Evolutionary conservation across 805 yeast genomes (phyloP).

Genomic region (Metschnikowia similis): DNA sequence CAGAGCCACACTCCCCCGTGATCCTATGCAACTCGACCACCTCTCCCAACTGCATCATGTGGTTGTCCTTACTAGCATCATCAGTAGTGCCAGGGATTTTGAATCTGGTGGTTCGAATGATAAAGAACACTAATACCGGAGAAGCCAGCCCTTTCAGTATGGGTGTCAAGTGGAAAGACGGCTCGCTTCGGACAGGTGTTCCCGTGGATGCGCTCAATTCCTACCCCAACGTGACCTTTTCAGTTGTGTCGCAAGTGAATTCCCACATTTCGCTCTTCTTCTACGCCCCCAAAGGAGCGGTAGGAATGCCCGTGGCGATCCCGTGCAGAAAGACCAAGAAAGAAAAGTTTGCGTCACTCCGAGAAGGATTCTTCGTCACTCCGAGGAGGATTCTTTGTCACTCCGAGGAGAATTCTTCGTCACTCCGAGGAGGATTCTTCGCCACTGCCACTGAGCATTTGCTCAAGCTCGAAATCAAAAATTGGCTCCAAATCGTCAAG

Average conservation of each 20-base stretch:
- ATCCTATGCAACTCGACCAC: constrained; percentile 73
- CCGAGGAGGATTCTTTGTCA: no score
- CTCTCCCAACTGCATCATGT: constrained; percentile 75
- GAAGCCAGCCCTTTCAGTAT: constrained; percentile 61
- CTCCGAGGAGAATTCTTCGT: no score
- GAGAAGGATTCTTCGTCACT: no score
- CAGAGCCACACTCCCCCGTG: constrained; percentile 78
- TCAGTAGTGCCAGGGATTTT: constrained; percentile 81
- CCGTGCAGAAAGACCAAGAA: constrained; percentile 38
- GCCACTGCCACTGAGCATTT: constrained; percentile 69
- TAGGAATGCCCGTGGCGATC: constrained; percentile 70
- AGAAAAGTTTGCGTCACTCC: constrained; percentile 38
- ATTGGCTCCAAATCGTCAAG: constrained; percentile 68
- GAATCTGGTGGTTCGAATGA: constrained; percentile 77
- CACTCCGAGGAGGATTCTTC: no score
- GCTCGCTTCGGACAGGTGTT: constrained; percentile 72
- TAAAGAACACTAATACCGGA: constrained; percentile 41
- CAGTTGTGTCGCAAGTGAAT: constrained; percentile 77
- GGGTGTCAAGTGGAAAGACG: constrained; percentile 77
- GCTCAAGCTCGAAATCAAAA: constrained; percentile 67
- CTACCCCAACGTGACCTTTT: constrained; percentile 70
- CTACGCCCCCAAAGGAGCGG: constrained; percentile 75
- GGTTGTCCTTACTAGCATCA: constrained; percentile 73
- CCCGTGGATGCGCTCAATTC: constrained; percentile 72
- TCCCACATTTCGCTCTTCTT: constrained; percentile 76